Conservation (phyloP, 345 rosid species). For the Bretschneidera sinensis region DNA sequence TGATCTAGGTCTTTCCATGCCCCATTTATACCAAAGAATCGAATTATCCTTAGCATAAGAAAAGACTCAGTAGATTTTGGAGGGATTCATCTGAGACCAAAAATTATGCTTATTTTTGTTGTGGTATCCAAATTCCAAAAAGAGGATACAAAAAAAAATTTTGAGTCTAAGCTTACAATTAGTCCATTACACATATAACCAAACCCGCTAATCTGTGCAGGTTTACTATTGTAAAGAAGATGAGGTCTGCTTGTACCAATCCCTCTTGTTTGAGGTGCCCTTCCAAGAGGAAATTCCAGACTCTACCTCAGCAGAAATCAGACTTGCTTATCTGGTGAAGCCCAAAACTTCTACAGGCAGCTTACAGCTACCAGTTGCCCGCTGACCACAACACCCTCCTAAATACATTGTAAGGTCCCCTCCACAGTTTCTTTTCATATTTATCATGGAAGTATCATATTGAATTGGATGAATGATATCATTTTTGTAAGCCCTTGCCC, state of each 20-base stretch:
- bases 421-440: not conserved
- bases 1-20: too few species aligned
- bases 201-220: slow-evolving; percentile 27
- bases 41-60: too few species aligned
- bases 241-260: slow-evolving; percentile 86
- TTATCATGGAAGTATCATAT: not conserved
- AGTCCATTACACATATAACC: not conserved
- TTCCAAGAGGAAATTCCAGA: slow-evolving; percentile 43
- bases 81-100: not conserved
- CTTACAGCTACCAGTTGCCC: slow-evolving; percentile 39
- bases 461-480: not conserved
- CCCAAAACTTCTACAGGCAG: slow-evolving; percentile 47
- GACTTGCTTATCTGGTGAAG: slow-evolving; percentile 45
- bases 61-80: not conserved
- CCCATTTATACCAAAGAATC: not conserved
- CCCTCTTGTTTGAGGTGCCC: slow-evolving; percentile 71
- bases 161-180: not conserved
- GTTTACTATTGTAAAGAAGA: slow-evolving; percentile 93
- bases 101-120: too few species aligned
- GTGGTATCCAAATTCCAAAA: too few species aligned
- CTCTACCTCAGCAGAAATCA: slow-evolving; percentile 29
- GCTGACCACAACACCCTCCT: slow-evolving; percentile 14
- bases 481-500: too few species aligned
- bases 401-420: not conserved
- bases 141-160: too few species aligned